Conservation (phyloP, 2,329 filamentous ascomycete genomes). For the Paecilomyces formosus region DNA sequence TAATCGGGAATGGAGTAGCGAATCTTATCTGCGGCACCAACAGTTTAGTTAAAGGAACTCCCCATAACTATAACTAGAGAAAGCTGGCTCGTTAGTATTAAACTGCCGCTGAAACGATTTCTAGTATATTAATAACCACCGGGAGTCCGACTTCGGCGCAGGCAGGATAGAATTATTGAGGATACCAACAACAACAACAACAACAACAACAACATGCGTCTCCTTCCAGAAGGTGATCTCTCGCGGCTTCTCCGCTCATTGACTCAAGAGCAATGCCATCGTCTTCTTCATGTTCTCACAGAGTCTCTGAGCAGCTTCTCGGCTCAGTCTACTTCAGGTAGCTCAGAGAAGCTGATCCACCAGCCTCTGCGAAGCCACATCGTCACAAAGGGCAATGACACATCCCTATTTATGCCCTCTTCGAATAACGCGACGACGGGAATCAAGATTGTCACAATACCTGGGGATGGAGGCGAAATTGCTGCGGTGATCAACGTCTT, state of each 20-base stretch:
- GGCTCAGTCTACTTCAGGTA: neutral
- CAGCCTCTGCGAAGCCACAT: conserved; percentile 38
- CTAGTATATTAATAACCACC: too few relatives aligned
- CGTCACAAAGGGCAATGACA: conserved; percentile 35
- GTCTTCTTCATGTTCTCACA: neutral
- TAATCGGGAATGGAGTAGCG: too few relatives aligned
- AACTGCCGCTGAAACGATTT: too few relatives aligned
- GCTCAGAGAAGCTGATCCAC: conserved; percentile 25
- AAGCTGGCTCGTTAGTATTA: neutral
- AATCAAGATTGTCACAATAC: conserved; percentile 64
- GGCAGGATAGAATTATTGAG: too few relatives aligned
- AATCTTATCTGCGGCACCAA: neutral
- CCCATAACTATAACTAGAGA: too few relatives aligned
- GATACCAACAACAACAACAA: neutral
- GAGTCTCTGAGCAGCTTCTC: neutral
- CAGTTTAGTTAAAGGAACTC: neutral
- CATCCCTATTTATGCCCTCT: conserved; percentile 69
- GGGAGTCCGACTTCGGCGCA: too few relatives aligned
- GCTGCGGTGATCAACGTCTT: conserved; percentile 66
- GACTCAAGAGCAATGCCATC: neutral
- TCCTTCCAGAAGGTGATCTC: neutral
- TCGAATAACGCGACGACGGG: conserved; percentile 56
- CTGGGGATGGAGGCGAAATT: conserved; percentile 38
- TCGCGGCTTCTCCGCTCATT: neutral
- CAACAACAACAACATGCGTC: neutral